Base-by-base conservation (phyloP, 768 basidiomycete genomes). In the Panus rudis region DNA sequence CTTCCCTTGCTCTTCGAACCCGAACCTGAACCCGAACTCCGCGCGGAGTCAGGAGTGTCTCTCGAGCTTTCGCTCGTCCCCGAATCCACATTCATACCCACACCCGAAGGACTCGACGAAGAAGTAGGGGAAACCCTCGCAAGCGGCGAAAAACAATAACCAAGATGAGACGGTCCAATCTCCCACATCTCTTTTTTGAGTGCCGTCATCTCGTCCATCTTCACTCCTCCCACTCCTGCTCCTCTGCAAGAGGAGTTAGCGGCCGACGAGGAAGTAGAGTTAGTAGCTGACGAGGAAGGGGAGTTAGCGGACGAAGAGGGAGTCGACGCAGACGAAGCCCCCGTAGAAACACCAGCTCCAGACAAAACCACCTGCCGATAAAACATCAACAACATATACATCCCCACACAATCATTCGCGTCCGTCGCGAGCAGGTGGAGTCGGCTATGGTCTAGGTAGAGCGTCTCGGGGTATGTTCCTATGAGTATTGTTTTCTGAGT, bases 311-410 rank as follows among this genome's bases (percentile, higher is more conserved):
- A 30, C 63, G 52, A 42, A 65, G 62, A 40, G 60, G 57, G 24
- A 65, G 55, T 28, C 30, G 11, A 16, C 30, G 30, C 30, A 19
- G 35, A 14, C 20, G 39, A 38, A 39, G 26, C 13, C 4, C 37
- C 30, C 34, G 39, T 35, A 37, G 21, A 48, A 17, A 43, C 16
- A 4, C 38, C 28, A 8, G 49, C 17, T 4, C 69, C 68, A 42
- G 78, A 75, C 52, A 73, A 72, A 30, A 78, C 63, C 51, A 91
- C 75, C 57, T 90, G 84, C 31, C 87, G 79, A 59, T 80, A 90
- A 17, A 91, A 77, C 54, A 92, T 68, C 26, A 89, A 68, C 52
- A 90, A 78, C 78, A 92, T 82, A 64, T 84, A 87, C 39, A 89
- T 63, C 34, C 81, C 76, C 16, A 78, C 77, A 32, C 82, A 68